These are phyloP conservation scores for Gigaspora rosea DNA, from an alignment of 192 early-diverging fungal species.

Conservation along the genomic window DNA sequence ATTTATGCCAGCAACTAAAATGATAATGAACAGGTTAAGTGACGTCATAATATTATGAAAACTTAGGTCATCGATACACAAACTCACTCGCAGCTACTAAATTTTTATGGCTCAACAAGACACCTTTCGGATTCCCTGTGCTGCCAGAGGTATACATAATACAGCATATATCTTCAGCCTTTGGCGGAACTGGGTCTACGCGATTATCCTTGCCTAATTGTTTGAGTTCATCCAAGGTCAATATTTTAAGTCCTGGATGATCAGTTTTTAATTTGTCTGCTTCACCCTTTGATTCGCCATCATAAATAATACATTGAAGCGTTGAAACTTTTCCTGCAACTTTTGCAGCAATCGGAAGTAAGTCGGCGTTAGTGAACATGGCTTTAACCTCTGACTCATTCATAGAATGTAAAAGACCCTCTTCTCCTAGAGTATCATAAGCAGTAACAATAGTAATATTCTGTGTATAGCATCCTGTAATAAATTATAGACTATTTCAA, in stretches of 20 bases:
- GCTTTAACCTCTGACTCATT: constrained; percentile 74
- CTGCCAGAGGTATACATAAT: constrained; percentile 92
- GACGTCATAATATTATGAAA: not conserved
- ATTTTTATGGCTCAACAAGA: constrained; percentile 80
- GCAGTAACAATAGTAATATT: constrained; percentile 78
- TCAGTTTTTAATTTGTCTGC: constrained; percentile 48
- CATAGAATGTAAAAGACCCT: constrained; percentile 82
- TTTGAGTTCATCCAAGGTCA: constrained; percentile 69
- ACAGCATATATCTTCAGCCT: constrained; percentile 69
- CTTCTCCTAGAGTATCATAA: constrained; percentile 81
- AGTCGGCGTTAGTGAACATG: constrained; percentile 74
- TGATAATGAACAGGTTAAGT: not conserved
- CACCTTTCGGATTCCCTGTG: constrained; percentile 95
- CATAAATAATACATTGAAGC: constrained; percentile 72
- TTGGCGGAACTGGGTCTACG: constrained; percentile 64
- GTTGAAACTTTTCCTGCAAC: constrained; percentile 59
- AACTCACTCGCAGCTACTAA: constrained; percentile 73
- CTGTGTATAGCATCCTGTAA: constrained; percentile 66
- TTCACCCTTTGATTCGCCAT: constrained; percentile 57
- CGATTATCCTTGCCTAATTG: constrained; percentile 66
- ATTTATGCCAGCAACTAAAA: constrained; percentile 58
- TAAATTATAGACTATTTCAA: constrained; percentile 60
- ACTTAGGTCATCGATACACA: not conserved
- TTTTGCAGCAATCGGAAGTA: constrained; percentile 65
- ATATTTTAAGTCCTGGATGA: constrained; percentile 46